These are phyloP conservation scores for Lactifluus hygrophoroides DNA, from an alignment of 768 basidiomycete species.

Conservation along the genomic window DNA sequence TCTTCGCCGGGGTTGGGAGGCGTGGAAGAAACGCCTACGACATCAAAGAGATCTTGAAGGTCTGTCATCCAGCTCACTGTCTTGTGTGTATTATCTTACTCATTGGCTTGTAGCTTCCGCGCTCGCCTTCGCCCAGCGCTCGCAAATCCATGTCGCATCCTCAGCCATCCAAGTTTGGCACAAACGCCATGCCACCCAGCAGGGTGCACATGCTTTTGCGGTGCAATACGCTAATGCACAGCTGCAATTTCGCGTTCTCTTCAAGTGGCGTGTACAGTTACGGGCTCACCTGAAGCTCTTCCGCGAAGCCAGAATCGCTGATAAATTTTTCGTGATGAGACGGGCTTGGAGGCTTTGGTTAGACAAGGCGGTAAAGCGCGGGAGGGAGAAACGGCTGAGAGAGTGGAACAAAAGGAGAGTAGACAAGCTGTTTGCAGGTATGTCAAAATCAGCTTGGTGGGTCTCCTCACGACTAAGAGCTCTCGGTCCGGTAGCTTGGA, in stretches of 20 bases:
- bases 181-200: conserved; percentile 34
- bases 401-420: conserved; percentile 35
- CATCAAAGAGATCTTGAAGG: conserved; percentile 38
- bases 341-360: conserved; percentile 43
- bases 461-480: background rate
- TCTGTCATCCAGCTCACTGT: conserved; percentile 22
- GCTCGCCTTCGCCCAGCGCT: conserved; percentile 39
- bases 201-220: conserved; percentile 41
- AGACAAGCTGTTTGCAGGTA: conserved; percentile 31
- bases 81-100: background rate
- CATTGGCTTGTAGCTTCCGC: conserved; percentile 25
- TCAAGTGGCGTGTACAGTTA: conserved; percentile 49
- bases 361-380: conserved; percentile 35
- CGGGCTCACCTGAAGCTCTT: conserved; percentile 40
- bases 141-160: conserved; percentile 33
- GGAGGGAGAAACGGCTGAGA: conserved; percentile 37
- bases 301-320: conserved; percentile 47
- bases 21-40: conserved; percentile 43
- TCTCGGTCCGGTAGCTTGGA: conserved; percentile 10
- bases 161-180: conserved; percentile 40
- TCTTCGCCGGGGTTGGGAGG: conserved; percentile 36
- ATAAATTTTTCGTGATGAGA: conserved; percentile 43
- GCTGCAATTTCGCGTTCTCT: conserved; percentile 34
- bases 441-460: background rate
- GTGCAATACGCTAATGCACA: conserved; percentile 39